Conservation (phyloP, 345 rosid genomes). For the Zanthoxylum bungeanum region DNA sequence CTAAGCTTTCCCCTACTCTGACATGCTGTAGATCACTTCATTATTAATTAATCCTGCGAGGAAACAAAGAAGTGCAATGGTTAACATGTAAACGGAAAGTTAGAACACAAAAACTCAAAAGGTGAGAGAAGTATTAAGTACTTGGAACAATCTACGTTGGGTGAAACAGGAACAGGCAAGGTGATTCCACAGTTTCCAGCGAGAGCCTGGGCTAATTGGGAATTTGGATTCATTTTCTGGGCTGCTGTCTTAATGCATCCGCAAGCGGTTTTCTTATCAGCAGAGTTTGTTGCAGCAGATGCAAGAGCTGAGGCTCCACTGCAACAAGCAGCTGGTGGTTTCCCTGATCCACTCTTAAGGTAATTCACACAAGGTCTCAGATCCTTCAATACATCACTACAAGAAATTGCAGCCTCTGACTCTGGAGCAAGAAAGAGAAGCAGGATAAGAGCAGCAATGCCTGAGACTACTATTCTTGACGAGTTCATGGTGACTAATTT, state of each 20-base stretch:
- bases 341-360: conserved; percentile 26
- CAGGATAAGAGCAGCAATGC: conserved; percentile 16
- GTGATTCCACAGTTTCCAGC: conserved; percentile 35
- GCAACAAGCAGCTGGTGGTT: conserved; percentile 33
- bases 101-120: neutral
- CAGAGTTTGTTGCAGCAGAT: conserved; percentile 22
- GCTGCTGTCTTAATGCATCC: conserved; percentile 34
- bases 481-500: conserved; percentile 23
- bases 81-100: neutral
- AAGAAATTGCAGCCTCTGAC: conserved; percentile 27
- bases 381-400: conserved; percentile 30
- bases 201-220: conserved; percentile 32
- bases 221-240: conserved; percentile 20
- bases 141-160: conserved; percentile 38
- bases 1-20: neutral
- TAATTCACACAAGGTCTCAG: conserved; percentile 33
- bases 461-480: neutral
- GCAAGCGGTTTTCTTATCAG: conserved; percentile 33
- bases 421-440: conserved; percentile 15
- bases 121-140: neutral
- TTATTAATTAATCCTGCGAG: conserved; percentile 12
- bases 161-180: conserved; percentile 24
- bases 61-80: neutral
- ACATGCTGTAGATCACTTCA: neutral
- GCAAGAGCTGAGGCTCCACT: conserved; percentile 32